Evolutionary conservation across 164 flowering plant species (phyloP).

Genomic region (Platanus orientalis): DNA sequence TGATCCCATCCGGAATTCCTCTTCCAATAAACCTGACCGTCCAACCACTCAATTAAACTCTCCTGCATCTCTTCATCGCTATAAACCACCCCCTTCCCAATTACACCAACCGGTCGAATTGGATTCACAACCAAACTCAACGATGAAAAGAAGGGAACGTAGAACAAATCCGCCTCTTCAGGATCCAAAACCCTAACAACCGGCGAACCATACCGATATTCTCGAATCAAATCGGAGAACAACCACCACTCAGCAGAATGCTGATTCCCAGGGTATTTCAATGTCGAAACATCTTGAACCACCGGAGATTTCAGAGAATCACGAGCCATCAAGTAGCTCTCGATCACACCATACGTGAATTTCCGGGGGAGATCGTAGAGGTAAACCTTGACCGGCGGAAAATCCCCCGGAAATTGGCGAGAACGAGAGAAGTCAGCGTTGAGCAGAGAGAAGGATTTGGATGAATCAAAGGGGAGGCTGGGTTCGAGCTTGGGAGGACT

Average conservation of each 20-base stretch:
- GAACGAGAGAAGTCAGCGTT: slow-evolving; percentile 3
- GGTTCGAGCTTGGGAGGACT: slow-evolving; percentile 8
- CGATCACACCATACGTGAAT: slow-evolving; percentile 85
- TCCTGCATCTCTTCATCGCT: slow-evolving; percentile 90
- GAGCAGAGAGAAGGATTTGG: slow-evolving; percentile 4
- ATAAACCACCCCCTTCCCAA: slow-evolving; percentile 27
- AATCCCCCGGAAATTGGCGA: not conserved
- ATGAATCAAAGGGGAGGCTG: slow-evolving; percentile 2
- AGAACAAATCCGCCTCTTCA: slow-evolving; percentile 83
- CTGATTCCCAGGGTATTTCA: slow-evolving; percentile 87
- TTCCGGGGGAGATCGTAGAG: slow-evolving; percentile 74
- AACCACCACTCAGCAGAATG: slow-evolving; percentile 93
- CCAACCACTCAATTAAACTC: slow-evolving; percentile 76
- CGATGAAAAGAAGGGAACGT: slow-evolving; percentile 89
- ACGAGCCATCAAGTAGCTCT: slow-evolving; percentile 65
- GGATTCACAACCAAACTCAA: slow-evolving; percentile 86
- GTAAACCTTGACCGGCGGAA: slow-evolving; percentile 41
- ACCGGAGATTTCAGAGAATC: slow-evolving; percentile 17
- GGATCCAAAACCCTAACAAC: slow-evolving; percentile 66
- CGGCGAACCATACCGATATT: slow-evolving; percentile 39
- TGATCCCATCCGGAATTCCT: slow-evolving; percentile 91
- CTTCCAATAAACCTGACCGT: slow-evolving; percentile 69
- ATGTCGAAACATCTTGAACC: slow-evolving; percentile 16
- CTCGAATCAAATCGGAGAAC: slow-evolving; percentile 52
- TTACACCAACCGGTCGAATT: slow-evolving; percentile 27